Conservation (phyloP, 148 eudicot genomes). For the Fallopia convolvulus region DNA sequence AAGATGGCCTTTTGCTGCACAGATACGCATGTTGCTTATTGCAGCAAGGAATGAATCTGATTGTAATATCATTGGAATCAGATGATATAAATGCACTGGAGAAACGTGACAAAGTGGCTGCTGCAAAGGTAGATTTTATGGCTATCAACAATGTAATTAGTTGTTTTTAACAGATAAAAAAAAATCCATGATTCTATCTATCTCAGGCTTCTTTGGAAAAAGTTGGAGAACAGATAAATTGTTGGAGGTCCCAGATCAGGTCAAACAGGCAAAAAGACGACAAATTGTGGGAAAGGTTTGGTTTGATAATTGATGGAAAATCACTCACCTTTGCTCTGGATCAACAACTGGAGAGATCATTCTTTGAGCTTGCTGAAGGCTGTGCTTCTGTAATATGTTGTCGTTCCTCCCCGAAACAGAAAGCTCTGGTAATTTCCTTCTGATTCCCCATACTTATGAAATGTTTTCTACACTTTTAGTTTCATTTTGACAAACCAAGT, state of each 20-base stretch:
- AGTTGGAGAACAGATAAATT: conserved; percentile 48
- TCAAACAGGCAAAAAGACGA: conserved; percentile 21
- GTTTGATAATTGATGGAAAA: conserved; percentile 88
- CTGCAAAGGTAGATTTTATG: conserved; percentile 34
- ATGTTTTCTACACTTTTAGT: not conserved
- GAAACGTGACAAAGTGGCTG: conserved; percentile 61
- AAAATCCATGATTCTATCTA: not conserved
- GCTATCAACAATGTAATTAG: not conserved
- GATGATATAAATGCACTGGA: conserved; percentile 59
- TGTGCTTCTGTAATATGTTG: conserved; percentile 95
- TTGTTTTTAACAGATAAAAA: conserved; percentile 27
- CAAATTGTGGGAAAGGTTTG: conserved; percentile 23
- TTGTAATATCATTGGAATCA: conserved; percentile 63
- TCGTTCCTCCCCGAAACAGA: conserved; percentile 97
- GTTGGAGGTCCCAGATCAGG: conserved; percentile 36
- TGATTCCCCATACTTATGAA: not conserved
- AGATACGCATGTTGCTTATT: conserved; percentile 89
- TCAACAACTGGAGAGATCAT: conserved; percentile 47
- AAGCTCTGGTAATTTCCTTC: conserved; percentile 73
- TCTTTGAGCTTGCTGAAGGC: conserved; percentile 59
- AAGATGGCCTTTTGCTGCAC: conserved; percentile 8
- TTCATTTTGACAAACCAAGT: conserved; percentile 16
- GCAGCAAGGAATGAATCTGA: conserved; percentile 78
- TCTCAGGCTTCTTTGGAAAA: conserved; percentile 48
- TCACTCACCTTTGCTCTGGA: conserved; percentile 71